Percentiles rank a stretch among this genome's conserved stretches.
phyloP scores from a whole-genome alignment of 768 basidiomycete species.

The Pleurotus tuoliensis region DNA sequence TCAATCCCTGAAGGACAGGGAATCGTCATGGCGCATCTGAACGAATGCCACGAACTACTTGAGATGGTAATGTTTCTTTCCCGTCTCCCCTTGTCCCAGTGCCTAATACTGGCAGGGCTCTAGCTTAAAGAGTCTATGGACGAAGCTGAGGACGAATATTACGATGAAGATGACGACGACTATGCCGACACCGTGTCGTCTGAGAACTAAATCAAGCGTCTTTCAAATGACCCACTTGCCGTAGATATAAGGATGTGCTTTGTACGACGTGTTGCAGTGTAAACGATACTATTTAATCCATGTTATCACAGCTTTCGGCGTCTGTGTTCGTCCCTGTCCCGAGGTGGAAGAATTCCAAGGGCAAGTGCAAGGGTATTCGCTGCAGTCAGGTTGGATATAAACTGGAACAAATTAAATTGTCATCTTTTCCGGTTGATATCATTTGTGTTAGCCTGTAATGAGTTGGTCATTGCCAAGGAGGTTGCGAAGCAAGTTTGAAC shows the following conservation, averaged over 20 bases:
- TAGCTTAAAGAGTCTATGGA: constrained; percentile 86
- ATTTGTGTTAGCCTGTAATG: too few species aligned
- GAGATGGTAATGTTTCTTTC: constrained; percentile 68
- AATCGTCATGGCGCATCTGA: constrained; percentile 92
- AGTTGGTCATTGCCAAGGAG: too few species aligned
- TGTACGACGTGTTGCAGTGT: background rate
- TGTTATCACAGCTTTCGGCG: too few species aligned
- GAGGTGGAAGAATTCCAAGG: background rate
- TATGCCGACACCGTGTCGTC: constrained; percentile 15
- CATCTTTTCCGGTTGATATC: too few species aligned
- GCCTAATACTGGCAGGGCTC: background rate
- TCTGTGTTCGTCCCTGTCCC: background rate
- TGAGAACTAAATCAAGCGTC: background rate
- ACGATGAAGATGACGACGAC: constrained; percentile 50
- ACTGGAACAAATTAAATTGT: too few species aligned
- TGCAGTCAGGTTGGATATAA: too few species aligned
- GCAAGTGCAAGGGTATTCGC: too few species aligned
- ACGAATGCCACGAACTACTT: constrained; percentile 92
- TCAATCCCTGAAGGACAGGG: constrained; percentile 94
- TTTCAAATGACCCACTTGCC: background rate
- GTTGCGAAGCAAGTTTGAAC: too few species aligned
- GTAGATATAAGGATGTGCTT: constrained; percentile 13
- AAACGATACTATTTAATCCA: background rate
- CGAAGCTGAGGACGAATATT: constrained; percentile 54
- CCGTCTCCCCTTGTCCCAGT: background rate